Base-by-base conservation (phyloP, 1,139 yeast genomes). In the Pichia sp. region DNA sequence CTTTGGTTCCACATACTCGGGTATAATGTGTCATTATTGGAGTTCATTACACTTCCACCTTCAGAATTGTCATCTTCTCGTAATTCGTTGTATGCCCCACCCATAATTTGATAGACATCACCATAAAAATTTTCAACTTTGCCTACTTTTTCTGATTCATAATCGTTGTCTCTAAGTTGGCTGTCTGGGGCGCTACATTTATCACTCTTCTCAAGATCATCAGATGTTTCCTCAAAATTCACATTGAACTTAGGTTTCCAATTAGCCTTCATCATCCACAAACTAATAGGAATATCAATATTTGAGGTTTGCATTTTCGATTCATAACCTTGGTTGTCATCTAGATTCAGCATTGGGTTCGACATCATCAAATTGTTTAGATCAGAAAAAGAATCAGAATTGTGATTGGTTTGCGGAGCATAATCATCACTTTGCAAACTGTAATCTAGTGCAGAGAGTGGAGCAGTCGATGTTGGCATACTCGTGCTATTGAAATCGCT, bases 161-260 rank as follows among this genome's bases (percentile, higher is more conserved):
- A 43, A 5, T 38, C 31, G 31, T 45, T 23, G 26, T 29, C 32
- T 13, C 29, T 16, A 15, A 23, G 23, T 26, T 34, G 31, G 10
- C 15, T 36, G 10, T 16, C 40, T 48, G n/a, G 30, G 23, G 15
- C 11, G 15, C 30, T 26, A 11, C 13, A 13, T 8, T 6, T 11
- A 10, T 26, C 38, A 23, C 15, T 11, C 42, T 26, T 26, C 6
- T 26, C 40, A 8, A n/a, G 15, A 46, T 38, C 42, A 3, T 47
- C 42, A 30, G 41, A 6, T 10, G 41, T 36, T 36, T 36, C 41
- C n/a, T 36, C 41, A 4, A 36, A n/a, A 36, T 49, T 43, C 7
- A 59, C 15, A 32, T 53, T 49, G 47, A 63, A 63, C 19, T 59
- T 61, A 5, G 67, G 67, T 42, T 59, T 60, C 67, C 67, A 64